These are phyloP conservation scores for Umbilicaria muhlenbergii DNA, from an alignment of 495 filamentous ascomycete genomes.

Conservation along the genomic window DNA sequence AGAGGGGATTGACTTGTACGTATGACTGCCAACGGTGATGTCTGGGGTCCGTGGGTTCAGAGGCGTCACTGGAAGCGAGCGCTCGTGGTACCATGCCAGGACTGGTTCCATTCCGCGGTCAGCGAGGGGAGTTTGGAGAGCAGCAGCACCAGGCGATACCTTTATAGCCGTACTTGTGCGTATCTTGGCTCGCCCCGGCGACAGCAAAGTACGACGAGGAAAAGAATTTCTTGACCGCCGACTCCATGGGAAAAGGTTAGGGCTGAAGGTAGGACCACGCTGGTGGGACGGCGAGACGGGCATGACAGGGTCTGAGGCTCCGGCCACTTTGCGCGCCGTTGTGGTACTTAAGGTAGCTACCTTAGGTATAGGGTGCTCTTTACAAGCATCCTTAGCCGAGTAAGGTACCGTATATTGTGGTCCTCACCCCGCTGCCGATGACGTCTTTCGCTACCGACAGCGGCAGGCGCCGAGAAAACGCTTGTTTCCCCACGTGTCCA, in stretches of 20 bases:
- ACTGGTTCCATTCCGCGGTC: slow-evolving; percentile 40
- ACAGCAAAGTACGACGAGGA: slow-evolving; percentile 71
- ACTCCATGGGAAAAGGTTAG: slow-evolving; percentile 21
- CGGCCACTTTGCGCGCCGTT: too few species aligned
- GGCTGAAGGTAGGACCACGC: too few species aligned
- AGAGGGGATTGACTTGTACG: slow-evolving; percentile 48
- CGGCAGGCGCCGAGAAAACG: too few species aligned
- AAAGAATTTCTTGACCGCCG: slow-evolving; percentile 66
- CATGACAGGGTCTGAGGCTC: too few species aligned
- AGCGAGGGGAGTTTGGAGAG: background rate
- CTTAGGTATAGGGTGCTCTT: too few species aligned
- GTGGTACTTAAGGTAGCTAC: too few species aligned
- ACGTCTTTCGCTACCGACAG: too few species aligned
- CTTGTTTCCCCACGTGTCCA: too few species aligned
- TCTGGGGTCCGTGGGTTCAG: slow-evolving; percentile 57
- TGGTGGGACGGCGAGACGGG: background rate
- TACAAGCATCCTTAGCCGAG: too few species aligned
- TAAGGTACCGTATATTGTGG: too few species aligned
- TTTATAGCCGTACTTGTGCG: slow-evolving; percentile 83
- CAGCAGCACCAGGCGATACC: slow-evolving; percentile 28
- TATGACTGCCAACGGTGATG: slow-evolving; percentile 37
- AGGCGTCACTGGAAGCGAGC: slow-evolving; percentile 60
- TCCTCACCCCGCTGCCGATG: too few species aligned
- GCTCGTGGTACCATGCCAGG: slow-evolving; percentile 73
- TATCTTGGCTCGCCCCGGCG: slow-evolving; percentile 73